Evolutionary conservation across 805 yeast species (phyloP).

Genomic region (Ogataea kodamae): DNA sequence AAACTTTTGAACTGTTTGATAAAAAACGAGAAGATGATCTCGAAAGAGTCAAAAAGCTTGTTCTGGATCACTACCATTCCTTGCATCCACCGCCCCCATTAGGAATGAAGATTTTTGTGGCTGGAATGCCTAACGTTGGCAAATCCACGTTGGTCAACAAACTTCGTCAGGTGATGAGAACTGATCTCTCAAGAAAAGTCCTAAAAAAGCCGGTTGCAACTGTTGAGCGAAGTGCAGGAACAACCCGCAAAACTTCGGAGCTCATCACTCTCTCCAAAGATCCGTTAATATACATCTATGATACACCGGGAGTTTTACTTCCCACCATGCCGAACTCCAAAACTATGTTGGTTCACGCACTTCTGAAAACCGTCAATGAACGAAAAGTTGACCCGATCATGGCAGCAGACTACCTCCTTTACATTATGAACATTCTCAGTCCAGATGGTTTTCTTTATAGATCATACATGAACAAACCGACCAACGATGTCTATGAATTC

Average conservation of each 20-base stretch:
- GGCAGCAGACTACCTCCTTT: constrained; percentile 82
- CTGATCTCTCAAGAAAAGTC: neutral
- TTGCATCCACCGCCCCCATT: constrained; percentile 75
- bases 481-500: constrained; percentile 64
- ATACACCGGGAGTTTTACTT: constrained; percentile 89
- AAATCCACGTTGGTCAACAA: constrained; percentile 84
- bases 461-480: constrained; percentile 54
- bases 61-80: constrained; percentile 42
- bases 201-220: constrained; percentile 62
- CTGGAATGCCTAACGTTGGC: constrained; percentile 98
- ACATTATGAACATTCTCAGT: constrained; percentile 62
- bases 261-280: constrained; percentile 57
- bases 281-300: constrained; percentile 71
- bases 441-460: constrained; percentile 42
- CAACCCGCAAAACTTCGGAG: constrained; percentile 76
- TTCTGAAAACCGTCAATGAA: constrained; percentile 72
- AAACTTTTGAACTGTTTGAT: constrained; percentile 43
- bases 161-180: constrained; percentile 40
- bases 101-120: constrained; percentile 71
- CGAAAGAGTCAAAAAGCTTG: constrained; percentile 43
- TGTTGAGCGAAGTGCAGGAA: constrained; percentile 89
- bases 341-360: constrained; percentile 69
- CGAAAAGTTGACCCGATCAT: constrained; percentile 76
- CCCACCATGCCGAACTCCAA: constrained; percentile 66
- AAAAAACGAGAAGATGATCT: constrained; percentile 52